Percentiles rank a stretch among this genome's conserved stretches.
phyloP scores from a whole-genome alignment of 176 grass and related monocot species.

The Poa pratensis region DNA sequence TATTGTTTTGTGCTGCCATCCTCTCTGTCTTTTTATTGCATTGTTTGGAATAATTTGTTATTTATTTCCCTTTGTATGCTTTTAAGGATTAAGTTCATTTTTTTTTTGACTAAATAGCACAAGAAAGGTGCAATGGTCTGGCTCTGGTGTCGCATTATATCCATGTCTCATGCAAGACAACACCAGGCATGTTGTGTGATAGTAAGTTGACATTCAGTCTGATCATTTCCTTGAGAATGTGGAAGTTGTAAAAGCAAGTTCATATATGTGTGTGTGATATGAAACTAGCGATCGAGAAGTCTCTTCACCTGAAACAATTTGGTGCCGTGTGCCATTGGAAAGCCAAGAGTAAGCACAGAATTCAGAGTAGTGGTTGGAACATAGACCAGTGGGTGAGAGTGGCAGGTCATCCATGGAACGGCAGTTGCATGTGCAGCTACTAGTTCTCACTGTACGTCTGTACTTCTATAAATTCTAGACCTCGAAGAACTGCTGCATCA shows the following conservation, averaged over 20 bases:
- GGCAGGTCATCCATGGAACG: neutral
- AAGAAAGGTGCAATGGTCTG: neutral
- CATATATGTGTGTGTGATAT: neutral
- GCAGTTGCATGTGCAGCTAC: neutral
- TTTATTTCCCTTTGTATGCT: neutral
- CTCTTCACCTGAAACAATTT: neutral
- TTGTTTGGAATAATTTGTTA: neutral
- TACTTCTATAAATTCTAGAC: neutral
- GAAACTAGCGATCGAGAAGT: neutral
- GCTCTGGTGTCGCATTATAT: neutral
- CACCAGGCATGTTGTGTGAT: neutral
- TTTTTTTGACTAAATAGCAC: neutral
- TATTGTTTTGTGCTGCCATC: neutral
- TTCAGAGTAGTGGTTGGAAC: neutral
- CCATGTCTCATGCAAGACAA: neutral
- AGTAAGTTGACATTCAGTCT: neutral
- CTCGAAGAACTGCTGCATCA: neutral
- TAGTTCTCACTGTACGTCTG: neutral
- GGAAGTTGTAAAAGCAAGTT: neutral
- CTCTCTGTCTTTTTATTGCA: neutral
- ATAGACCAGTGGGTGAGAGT: neutral
- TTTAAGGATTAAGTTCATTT: neutral
- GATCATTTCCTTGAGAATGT: neutral
- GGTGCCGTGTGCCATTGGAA: neutral
- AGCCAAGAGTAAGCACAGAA: neutral